phyloP scores from a whole-genome alignment of 1,139 yeast genomes.

The Debaryomyces udenii region DNA sequence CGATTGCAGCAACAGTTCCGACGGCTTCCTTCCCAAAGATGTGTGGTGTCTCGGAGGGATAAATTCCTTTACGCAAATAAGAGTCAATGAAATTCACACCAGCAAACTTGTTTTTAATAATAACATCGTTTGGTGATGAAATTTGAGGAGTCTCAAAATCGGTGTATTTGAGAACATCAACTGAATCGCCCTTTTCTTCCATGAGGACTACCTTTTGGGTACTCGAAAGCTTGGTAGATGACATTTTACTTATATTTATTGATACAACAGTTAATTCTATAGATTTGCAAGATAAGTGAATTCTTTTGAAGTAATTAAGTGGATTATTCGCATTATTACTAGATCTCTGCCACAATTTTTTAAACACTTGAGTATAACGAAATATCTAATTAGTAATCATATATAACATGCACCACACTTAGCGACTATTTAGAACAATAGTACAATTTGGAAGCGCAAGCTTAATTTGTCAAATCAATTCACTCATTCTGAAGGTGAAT shows the following conservation, averaged over 20 bases:
- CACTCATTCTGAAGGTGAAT: too few relatives aligned
- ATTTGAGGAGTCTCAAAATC: constrained; percentile 64
- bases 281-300: too few relatives aligned
- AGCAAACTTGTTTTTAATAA: constrained; percentile 70
- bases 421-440: too few relatives aligned
- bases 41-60: constrained; percentile 60
- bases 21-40: constrained; percentile 84
- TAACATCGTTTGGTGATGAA: constrained; percentile 52
- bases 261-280: too few relatives aligned
- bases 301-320: too few relatives aligned
- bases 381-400: too few relatives aligned
- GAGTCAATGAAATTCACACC: constrained; percentile 85
- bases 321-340: too few relatives aligned
- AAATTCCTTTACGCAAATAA: constrained; percentile 78
- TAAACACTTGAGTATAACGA: too few relatives aligned
- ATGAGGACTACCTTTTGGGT: constrained; percentile 59
- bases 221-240: constrained; percentile 2
- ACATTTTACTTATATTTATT: constrained; percentile 6
- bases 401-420: too few relatives aligned
- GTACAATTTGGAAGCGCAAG: too few relatives aligned
- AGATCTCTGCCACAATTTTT: too few relatives aligned
- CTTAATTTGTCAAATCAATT: too few relatives aligned
- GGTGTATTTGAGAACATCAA: constrained; percentile 44
- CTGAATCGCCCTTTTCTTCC: constrained; percentile 50
- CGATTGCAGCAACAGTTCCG: constrained; percentile 73